Evolutionary conservation across 768 basidiomycete species (phyloP).

Genomic region (Udeniomyces megalosporus): DNA sequence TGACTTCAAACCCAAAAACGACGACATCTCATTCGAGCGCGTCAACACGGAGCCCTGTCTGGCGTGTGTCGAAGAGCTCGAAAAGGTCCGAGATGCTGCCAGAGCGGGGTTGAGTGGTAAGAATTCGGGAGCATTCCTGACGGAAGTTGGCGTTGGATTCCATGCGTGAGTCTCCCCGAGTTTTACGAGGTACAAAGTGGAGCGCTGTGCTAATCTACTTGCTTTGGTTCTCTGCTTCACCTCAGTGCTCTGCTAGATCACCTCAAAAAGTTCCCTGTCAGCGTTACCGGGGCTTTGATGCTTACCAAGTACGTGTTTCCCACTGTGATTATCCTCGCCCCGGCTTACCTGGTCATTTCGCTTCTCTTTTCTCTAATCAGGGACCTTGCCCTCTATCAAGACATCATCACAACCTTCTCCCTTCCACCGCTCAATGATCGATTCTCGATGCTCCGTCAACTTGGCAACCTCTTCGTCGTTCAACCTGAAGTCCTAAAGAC

Average conservation of each 20-base stretch:
- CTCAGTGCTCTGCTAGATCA: constrained; percentile 77
- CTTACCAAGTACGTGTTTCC: constrained; percentile 66
- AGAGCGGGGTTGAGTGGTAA: constrained; percentile 70
- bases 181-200: neutral
- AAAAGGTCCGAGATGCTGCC: constrained; percentile 60
- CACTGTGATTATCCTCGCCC: neutral
- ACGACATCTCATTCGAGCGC: constrained; percentile 83
- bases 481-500: constrained; percentile 87
- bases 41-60: constrained; percentile 89
- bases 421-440: constrained; percentile 76
- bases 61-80: constrained; percentile 66
- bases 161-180: constrained; percentile 43
- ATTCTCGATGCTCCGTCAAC: constrained; percentile 92
- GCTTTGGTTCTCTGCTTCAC: neutral
- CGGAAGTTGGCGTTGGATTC: constrained; percentile 85
- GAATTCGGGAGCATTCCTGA: constrained; percentile 80
- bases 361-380: constrained; percentile 33
- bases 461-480: constrained; percentile 93
- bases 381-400: constrained; percentile 93
- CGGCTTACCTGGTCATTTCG: neutral
- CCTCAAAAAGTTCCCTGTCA: constrained; percentile 88
- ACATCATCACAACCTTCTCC: constrained; percentile 62
- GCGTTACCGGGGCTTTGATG: constrained; percentile 91
- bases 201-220: neutral
- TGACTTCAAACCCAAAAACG: constrained; percentile 93